phyloP scores from a whole-genome alignment of 768 basidiomycete species.

The Scleroderma citrinum region DNA sequence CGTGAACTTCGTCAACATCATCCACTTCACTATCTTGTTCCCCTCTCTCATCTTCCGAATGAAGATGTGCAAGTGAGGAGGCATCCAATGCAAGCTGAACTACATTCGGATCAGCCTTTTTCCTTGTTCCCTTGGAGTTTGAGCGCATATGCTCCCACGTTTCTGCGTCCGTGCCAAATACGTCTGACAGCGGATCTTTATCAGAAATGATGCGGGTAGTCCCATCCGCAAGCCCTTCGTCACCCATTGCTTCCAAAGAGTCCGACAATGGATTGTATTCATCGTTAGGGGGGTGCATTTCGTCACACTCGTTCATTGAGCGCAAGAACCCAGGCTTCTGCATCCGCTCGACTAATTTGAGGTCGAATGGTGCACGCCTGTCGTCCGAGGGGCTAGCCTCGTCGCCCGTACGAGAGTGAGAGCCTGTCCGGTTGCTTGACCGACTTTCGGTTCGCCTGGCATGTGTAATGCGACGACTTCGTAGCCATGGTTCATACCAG shows the following conservation, averaged over 20 bases:
- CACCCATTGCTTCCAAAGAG: constrained; percentile 19
- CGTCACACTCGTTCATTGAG: constrained; percentile 15
- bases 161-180: constrained; percentile 63
- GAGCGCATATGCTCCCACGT: constrained; percentile 53
- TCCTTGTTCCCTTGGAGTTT: constrained; percentile 24
- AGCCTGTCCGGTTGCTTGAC: constrained; percentile 21
- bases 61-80: constrained; percentile 27
- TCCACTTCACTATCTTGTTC: constrained; percentile 28
- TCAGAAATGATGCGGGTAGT: constrained; percentile 35
- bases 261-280: constrained; percentile 27
- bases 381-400: constrained; percentile 20
- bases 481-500: constrained; percentile 85
- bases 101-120: constrained; percentile 35
- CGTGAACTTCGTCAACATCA: constrained; percentile 28
- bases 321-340: constrained; percentile 33
- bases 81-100: constrained; percentile 50
- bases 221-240: constrained; percentile 30
- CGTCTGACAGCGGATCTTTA: constrained; percentile 51
- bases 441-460: constrained; percentile 51
- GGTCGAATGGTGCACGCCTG: constrained; percentile 38
- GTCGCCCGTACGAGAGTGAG: constrained; percentile 16
- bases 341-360: constrained; percentile 48
- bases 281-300: constrained; percentile 25
- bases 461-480: constrained; percentile 55
- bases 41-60: constrained; percentile 9